Evolutionary conservation across 78 protist genomes (phyloP).

Genomic region (Dictyostelium capitatum): DNA sequence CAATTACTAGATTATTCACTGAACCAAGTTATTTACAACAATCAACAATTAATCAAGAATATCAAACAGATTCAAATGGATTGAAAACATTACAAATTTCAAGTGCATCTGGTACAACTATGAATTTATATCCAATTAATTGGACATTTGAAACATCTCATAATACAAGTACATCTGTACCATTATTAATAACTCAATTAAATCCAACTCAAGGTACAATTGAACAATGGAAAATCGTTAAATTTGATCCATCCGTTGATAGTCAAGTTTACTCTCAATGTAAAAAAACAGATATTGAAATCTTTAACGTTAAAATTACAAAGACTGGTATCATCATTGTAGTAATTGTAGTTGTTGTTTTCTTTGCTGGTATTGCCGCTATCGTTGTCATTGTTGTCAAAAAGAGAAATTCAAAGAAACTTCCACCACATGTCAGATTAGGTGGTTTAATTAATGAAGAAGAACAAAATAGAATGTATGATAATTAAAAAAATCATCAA

Average conservation of each 20-base stretch:
- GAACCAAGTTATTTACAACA: not conserved
- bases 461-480: slow-evolving; percentile 6
- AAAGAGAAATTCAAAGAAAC: slow-evolving; percentile 1
- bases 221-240: not conserved
- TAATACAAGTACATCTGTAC: not conserved
- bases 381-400: not conserved
- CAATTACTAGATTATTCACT: slow-evolving; percentile 5
- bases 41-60: not conserved
- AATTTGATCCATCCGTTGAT: not conserved
- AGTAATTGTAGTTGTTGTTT: not conserved
- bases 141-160: not conserved
- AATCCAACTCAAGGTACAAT: not conserved
- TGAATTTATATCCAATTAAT: not conserved
- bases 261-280: not conserved
- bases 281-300: not conserved
- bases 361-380: not conserved
- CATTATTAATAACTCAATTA: not conserved
- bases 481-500: slow-evolving; percentile 1
- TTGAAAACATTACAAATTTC: too few relatives aligned
- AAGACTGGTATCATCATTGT: not conserved
- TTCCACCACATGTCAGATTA: slow-evolving; percentile 6
- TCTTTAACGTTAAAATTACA: not conserved
- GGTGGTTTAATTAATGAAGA: not conserved
- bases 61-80: too few relatives aligned
- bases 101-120: not conserved